A percentile compares a stretch with the other conserved stretches of the same genome.
These are phyloP conservation scores for Glonium stellatum DNA, from an alignment of 495 filamentous ascomycete species.

Conservation along the genomic window DNA sequence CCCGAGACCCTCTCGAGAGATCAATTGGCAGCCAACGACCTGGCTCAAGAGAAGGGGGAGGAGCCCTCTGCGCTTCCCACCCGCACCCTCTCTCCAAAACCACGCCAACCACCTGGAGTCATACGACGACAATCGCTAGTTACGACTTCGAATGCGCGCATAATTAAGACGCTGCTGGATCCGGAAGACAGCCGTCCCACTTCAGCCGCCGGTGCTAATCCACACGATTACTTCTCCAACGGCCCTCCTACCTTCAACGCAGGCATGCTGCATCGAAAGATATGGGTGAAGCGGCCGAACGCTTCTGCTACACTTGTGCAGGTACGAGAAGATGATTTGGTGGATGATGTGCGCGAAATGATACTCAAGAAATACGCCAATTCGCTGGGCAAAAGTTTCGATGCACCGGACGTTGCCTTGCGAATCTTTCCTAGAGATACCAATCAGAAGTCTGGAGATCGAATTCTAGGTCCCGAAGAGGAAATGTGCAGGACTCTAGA, in stretches of 20 bases:
- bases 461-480: slow-evolving; percentile 79
- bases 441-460: slow-evolving; percentile 49
- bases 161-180: slow-evolving; percentile 26
- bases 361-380: slow-evolving; percentile 91
- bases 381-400: slow-evolving; percentile 78
- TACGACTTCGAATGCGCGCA: slow-evolving; percentile 25
- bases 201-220: slow-evolving; percentile 4
- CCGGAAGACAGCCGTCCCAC: slow-evolving; percentile 3
- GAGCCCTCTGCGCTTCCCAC: not conserved
- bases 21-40: not conserved
- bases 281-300: slow-evolving; percentile 85
- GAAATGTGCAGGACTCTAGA: slow-evolving; percentile 71
- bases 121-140: slow-evolving; percentile 26
- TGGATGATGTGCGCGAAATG: slow-evolving; percentile 90
- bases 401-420: slow-evolving; percentile 78
- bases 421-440: slow-evolving; percentile 51
- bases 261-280: slow-evolving; percentile 65
- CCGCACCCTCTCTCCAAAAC: slow-evolving; percentile 5
- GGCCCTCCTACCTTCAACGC: slow-evolving; percentile 23
- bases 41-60: not conserved
- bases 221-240: slow-evolving; percentile 19
- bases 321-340: slow-evolving; percentile 79
- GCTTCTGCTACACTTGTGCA: slow-evolving; percentile 82
- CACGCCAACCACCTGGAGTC: slow-evolving; percentile 9
- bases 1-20: slow-evolving; percentile 1